Base-by-base conservation (phyloP, 768 basidiomycete genomes). In the Termitomyces sp. region DNA sequence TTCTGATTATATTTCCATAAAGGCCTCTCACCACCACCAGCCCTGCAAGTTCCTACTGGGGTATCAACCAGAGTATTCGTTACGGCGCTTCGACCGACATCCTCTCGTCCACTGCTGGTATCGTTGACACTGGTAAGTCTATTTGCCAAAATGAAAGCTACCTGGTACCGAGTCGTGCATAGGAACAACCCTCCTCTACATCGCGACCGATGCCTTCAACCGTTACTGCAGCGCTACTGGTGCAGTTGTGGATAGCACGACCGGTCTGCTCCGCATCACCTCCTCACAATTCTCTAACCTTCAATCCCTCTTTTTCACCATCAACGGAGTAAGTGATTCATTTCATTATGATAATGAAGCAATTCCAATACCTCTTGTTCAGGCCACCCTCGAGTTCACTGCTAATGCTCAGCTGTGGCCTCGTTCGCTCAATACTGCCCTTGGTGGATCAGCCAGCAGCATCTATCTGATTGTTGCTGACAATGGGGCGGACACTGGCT, bases 21-120 rank as follows among this genome's bases (percentile, higher is more conserved):
- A 83, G 82, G 12, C 76, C 82, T 32, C 49, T 84, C 49, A 86
- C 85, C 3, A 63, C 62, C 29, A 82, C 80, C 5, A 69, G 59
- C 31, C 85, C 85, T 42, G 76, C 83, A 36, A 71, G 64, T 53
- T 63, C 70, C 36, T 86, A 77, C 76, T 87, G 86, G 86, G 86
- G 86, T 42, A 83, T 87, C 63, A 73, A 85, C 69, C 79, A 86
- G 72, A 76, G 77, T 61, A 74, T 86, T 61, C 75, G 74, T n/a
- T 86, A 84, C 60, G 83, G 84, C 9, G 38, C 71, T 34, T 68
- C 72, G 6, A 79, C 73, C 8, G 72, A 73, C 20, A 83, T 86
- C 54, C 71, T 86, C 55, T 40, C 73, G 11, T 71, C 60, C 54
- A 80, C 79, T 47, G 81, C 83, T 46, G 86, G 86, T 61, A 83